Evolutionary conservation across 495 filamentous ascomycete genomes (phyloP).

Genomic region (Podospora didyma): DNA sequence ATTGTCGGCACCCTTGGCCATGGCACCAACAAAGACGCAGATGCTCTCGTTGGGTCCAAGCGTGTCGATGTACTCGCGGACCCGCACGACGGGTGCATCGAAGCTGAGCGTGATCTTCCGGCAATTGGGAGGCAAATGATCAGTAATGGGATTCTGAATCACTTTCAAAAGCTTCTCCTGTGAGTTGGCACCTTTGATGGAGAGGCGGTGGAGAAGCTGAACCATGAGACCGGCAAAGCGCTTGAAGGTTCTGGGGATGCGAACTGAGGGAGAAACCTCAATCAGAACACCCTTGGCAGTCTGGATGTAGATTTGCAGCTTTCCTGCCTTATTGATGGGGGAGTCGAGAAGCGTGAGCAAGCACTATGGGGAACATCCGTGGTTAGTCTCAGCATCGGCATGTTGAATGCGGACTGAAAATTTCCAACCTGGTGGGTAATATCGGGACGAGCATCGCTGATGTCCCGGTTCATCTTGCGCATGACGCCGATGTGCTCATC

Average conservation of each 20-base stretch:
- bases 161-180: slow-evolving; percentile 97
- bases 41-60: slow-evolving; percentile 82
- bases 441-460: slow-evolving; percentile 94
- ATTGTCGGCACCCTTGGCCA: slow-evolving; percentile 94
- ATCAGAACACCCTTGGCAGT: slow-evolving; percentile 95
- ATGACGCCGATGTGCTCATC: slow-evolving; percentile 98
- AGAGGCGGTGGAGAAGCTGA: slow-evolving; percentile 92
- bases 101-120: slow-evolving; percentile 95
- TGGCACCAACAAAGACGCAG: slow-evolving; percentile 95
- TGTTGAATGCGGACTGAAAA: slow-evolving; percentile 35
- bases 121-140: slow-evolving; percentile 94
- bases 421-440: slow-evolving; percentile 91
- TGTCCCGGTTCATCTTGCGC: slow-evolving; percentile 98
- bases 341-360: slow-evolving; percentile 96
- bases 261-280: slow-evolving; percentile 93
- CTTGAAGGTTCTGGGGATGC: slow-evolving; percentile 97
- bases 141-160: slow-evolving; percentile 94
- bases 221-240: slow-evolving; percentile 98
- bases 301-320: slow-evolving; percentile 96
- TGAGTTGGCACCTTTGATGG: slow-evolving; percentile 91
- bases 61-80: slow-evolving; percentile 79
- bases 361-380: slow-evolving; percentile 57
- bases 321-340: slow-evolving; percentile 96
- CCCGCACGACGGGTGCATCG: slow-evolving; percentile 80
- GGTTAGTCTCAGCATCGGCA: slow-evolving; percentile 32